phyloP scores from a whole-genome alignment of 2,329 filamentous ascomycete species.

The Curvularia spicifera region DNA sequence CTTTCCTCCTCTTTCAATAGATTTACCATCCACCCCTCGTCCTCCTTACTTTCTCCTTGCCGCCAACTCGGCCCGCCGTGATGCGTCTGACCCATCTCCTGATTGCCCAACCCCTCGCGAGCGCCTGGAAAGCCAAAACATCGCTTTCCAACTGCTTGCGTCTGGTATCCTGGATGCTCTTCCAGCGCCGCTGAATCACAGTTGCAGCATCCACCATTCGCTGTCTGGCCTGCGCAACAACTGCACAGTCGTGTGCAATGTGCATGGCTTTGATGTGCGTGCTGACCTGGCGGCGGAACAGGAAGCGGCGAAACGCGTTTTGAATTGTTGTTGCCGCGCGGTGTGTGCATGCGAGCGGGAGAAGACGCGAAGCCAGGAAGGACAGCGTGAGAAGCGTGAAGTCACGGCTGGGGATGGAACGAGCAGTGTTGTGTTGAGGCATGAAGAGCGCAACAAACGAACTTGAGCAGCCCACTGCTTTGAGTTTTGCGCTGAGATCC shows the following conservation, averaged over 20 bases:
- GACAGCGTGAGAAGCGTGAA: slow-evolving; percentile 64
- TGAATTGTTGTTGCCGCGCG: slow-evolving; percentile 63
- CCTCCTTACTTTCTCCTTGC: slow-evolving; percentile 45
- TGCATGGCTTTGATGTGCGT: slow-evolving; percentile 50
- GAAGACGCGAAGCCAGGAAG: slow-evolving; percentile 65
- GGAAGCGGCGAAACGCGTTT: slow-evolving; percentile 54
- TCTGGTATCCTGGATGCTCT: slow-evolving; percentile 46
- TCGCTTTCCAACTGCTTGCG: slow-evolving; percentile 46
- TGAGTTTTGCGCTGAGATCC: slow-evolving; percentile 48
- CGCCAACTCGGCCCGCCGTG: slow-evolving; percentile 37
- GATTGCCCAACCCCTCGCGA: slow-evolving; percentile 52
- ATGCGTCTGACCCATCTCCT: slow-evolving; percentile 40
- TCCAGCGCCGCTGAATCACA: slow-evolving; percentile 55
- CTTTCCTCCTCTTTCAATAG: neutral
- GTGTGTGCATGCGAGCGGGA: slow-evolving; percentile 57
- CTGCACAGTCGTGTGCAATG: slow-evolving; percentile 56
- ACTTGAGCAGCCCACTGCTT: slow-evolving; percentile 51
- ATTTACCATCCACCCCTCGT: slow-evolving; percentile 47
- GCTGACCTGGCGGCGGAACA: slow-evolving; percentile 38
- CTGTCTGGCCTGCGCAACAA: slow-evolving; percentile 55
- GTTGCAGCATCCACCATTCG: slow-evolving; percentile 52
- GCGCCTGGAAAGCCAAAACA: slow-evolving; percentile 52
- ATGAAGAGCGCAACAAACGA: slow-evolving; percentile 56
- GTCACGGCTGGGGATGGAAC: slow-evolving; percentile 58
- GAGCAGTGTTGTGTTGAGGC: slow-evolving; percentile 27